Base-by-base conservation (phyloP, 768 basidiomycete species). In the Daedaleopsis nitida region DNA sequence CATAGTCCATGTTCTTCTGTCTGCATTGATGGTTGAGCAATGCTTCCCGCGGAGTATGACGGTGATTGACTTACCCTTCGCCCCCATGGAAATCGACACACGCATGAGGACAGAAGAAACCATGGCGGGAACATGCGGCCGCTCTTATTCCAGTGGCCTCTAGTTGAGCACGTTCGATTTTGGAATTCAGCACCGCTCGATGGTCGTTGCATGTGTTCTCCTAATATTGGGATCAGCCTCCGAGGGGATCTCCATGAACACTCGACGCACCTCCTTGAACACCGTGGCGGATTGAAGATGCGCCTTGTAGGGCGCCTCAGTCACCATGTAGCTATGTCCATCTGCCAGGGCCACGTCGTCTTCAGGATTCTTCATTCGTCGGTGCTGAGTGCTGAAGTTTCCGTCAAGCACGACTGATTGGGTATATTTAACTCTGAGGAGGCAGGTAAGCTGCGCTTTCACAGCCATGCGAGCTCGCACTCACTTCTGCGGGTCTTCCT, bases 41-140 rank as follows among this genome's bases (percentile, higher is more conserved):
- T n/a, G 62, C 67, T 14, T 72, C 58, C 0, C 68, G 59, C 49
- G 27, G 27, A 32, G 27, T 32, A 70, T 74, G 45, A 74, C 68
- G 2, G 75, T 64, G 37, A 75, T 45, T 17, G 16, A 48, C 65
- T 24, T 17, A 74, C 72, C 55, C 58, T 57, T 77, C 71, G 0
- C 73, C 74, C 34, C 69, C 69, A 43, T 71, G 70, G 49, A 76
- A 72, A 48, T 76, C 71, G 0, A 75, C 75, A 3, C 73, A 53
- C 0, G 66, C 62, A 50, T 73, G 68, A 0, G 70, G 74, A 8
- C 68, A 32, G 66, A 70, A 76, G 57, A 65, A 73, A 1, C 73
- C 74, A 66, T 77, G 74, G 1, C 66, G 58, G 16, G 51, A n/a
- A 62, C 73, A 77, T 2, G 71, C 72, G 59, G 60, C 60, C 6